Conservation (phyloP, 345 rosid genomes). For the Heritiera littoralis region DNA sequence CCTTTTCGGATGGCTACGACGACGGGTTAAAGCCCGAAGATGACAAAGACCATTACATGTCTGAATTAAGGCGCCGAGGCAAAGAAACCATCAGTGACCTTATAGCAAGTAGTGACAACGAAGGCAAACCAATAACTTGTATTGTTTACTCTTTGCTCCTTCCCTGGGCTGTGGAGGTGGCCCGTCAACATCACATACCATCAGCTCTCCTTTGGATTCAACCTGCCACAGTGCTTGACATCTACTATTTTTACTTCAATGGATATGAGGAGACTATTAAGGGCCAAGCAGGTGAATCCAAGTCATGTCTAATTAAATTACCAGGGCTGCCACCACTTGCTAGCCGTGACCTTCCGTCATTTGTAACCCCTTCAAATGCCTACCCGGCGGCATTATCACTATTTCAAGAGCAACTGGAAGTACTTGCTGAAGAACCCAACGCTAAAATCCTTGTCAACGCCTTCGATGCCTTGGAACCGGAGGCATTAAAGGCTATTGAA, state of each 20-base stretch:
- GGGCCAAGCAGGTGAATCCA: neutral
- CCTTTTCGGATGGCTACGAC: conserved; percentile 65
- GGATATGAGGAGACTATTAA: conserved; percentile 32
- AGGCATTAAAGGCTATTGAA: conserved; percentile 41
- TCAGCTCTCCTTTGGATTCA: conserved; percentile 57
- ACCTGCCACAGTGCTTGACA: conserved; percentile 56
- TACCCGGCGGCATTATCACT: conserved; percentile 6
- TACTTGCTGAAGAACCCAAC: conserved; percentile 35
- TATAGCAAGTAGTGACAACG: conserved; percentile 12
- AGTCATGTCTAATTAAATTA: conserved; percentile 31
- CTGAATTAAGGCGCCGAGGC: conserved; percentile 45
- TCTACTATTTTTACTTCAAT: conserved; percentile 58
- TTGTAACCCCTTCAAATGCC: conserved; percentile 25
- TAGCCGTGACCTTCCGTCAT: conserved; percentile 53
- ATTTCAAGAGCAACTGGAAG: conserved; percentile 39
- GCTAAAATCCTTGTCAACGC: conserved; percentile 60
- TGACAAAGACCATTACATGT: conserved; percentile 30
- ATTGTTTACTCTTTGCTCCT: conserved; percentile 53
- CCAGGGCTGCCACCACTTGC: conserved; percentile 52
- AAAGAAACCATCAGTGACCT: conserved; percentile 38
- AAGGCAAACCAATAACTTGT: conserved; percentile 33
- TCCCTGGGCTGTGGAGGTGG: conserved; percentile 55
- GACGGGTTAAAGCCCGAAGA: conserved; percentile 42
- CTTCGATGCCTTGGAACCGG: conserved; percentile 58
- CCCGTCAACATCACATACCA: conserved; percentile 45